phyloP scores from a whole-genome alignment of 805 yeast species.

The Pichia paraexigua region DNA sequence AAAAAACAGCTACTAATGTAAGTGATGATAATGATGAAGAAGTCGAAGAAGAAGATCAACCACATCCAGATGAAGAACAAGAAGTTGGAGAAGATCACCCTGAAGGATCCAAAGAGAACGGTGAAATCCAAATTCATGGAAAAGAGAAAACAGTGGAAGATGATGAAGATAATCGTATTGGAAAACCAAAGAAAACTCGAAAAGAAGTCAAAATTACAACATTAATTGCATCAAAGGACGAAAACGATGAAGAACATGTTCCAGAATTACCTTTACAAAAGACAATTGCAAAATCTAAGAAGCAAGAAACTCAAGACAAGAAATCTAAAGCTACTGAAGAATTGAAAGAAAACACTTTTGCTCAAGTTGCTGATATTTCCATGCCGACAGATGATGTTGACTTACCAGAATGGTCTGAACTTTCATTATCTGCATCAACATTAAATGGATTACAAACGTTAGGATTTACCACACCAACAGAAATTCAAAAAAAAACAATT shows the following conservation, averaged over 20 bases:
- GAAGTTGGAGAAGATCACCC: slow-evolving; percentile 4
- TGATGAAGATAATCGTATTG: neutral
- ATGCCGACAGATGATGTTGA: slow-evolving; percentile 30
- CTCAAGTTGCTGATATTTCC: slow-evolving; percentile 8
- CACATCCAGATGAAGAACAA: neutral
- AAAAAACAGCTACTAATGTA: slow-evolving; percentile 13
- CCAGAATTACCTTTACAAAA: slow-evolving; percentile 7
- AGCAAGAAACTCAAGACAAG: slow-evolving; percentile 8
- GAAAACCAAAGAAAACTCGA: neutral
- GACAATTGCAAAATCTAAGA: slow-evolving; percentile 1
- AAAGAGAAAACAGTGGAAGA: slow-evolving; percentile 2
- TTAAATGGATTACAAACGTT: slow-evolving; percentile 53
- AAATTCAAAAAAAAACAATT: slow-evolving; percentile 69
- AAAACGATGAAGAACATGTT: slow-evolving; percentile 12
- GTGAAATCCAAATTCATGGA: slow-evolving; percentile 1
- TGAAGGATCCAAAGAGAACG: neutral
- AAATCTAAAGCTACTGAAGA: slow-evolving; percentile 6
- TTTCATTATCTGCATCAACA: slow-evolving; percentile 44
- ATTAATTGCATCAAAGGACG: slow-evolving; percentile 8
- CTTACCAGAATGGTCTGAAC: slow-evolving; percentile 55
- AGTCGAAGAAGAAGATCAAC: slow-evolving; percentile 1
- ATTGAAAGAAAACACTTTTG: slow-evolving; percentile 14
- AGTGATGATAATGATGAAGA: slow-evolving; percentile 7
- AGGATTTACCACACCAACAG: slow-evolving; percentile 67
- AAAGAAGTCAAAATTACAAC: slow-evolving; percentile 7